phyloP scores from a whole-genome alignment of 179 eudicot species.

The Vitellaria paradoxa region DNA sequence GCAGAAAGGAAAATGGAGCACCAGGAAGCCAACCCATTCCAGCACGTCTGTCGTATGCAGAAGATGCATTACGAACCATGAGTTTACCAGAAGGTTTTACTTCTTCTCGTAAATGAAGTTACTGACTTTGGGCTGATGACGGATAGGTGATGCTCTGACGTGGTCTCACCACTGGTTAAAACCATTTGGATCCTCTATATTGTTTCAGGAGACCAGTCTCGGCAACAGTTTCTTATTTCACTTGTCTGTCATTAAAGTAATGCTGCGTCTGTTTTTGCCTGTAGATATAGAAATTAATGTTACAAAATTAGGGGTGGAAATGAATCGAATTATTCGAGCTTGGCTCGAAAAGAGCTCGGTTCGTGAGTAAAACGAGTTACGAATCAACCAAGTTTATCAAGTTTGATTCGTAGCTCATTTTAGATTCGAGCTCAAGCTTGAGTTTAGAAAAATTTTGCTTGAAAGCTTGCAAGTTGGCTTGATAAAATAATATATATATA shows the following conservation, averaged over 20 bases:
- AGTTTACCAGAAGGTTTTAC: conserved; percentile 87
- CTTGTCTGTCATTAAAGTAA: neutral
- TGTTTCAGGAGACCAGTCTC: neutral
- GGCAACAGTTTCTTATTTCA: neutral
- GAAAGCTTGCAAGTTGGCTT: neutral
- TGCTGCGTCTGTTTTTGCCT: conserved; percentile 6
- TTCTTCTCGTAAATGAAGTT: neutral
- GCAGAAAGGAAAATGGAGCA: conserved; percentile 37
- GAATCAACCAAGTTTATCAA: too few species aligned
- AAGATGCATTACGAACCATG: conserved; percentile 74
- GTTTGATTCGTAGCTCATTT: too few species aligned
- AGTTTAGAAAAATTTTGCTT: too few species aligned
- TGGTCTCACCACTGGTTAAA: neutral
- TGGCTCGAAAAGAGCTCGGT: too few species aligned
- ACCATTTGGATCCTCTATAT: neutral
- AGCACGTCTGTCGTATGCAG: conserved; percentile 73
- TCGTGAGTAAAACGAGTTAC: too few species aligned
- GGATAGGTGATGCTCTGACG: neutral
- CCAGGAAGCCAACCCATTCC: conserved; percentile 52
- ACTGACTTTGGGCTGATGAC: neutral
- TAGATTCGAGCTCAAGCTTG: too few species aligned
- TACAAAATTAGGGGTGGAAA: too few species aligned
- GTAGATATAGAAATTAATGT: neutral
- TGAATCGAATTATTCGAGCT: too few species aligned
- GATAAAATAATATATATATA: too few species aligned